phyloP scores from a whole-genome alignment of 1,139 yeast genomes.

The Hemisphaericaspora xylofermentans region DNA sequence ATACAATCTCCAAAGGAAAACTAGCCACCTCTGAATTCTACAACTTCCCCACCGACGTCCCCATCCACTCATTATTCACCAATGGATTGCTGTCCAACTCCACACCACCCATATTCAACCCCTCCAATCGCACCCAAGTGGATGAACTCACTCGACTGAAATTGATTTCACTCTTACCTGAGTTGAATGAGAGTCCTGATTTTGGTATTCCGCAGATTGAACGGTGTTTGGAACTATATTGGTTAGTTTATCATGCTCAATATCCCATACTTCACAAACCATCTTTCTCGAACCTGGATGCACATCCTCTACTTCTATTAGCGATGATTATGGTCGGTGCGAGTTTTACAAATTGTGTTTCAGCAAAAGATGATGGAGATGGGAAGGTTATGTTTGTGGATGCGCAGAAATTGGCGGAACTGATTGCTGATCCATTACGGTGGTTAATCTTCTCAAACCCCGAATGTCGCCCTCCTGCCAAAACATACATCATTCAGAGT shows the following conservation, averaged over 20 bases:
- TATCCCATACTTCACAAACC: slow-evolving; percentile 62
- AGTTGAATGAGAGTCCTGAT: slow-evolving; percentile 28
- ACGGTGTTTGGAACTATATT: slow-evolving; percentile 36
- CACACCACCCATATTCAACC: slow-evolving; percentile 30
- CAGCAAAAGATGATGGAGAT: slow-evolving; percentile 16
- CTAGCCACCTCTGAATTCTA: slow-evolving; percentile 14
- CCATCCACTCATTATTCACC: slow-evolving; percentile 29
- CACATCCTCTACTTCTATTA: slow-evolving; percentile 53
- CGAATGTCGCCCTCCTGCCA: slow-evolving; percentile 55
- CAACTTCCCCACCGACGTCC: slow-evolving; percentile 20
- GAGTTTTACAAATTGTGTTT: slow-evolving; percentile 23
- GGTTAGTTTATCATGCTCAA: slow-evolving; percentile 60
- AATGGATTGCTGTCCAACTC: slow-evolving; percentile 33
- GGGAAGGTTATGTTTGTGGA: slow-evolving; percentile 15
- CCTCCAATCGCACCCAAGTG: slow-evolving; percentile 24
- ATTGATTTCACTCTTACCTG: slow-evolving; percentile 32
- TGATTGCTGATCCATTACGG: slow-evolving; percentile 61
- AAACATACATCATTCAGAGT: slow-evolving; percentile 64
- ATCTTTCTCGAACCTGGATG: slow-evolving; percentile 51
- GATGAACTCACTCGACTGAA: slow-evolving; percentile 28
- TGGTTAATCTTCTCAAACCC: slow-evolving; percentile 57
- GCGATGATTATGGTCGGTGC: slow-evolving; percentile 62
- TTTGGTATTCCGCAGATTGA: slow-evolving; percentile 27
- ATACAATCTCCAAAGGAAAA: slow-evolving; percentile 12
- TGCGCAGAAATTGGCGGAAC: slow-evolving; percentile 25